Conservation (phyloP, 345 rosid genomes). For the Syzygium aromaticum region DNA sequence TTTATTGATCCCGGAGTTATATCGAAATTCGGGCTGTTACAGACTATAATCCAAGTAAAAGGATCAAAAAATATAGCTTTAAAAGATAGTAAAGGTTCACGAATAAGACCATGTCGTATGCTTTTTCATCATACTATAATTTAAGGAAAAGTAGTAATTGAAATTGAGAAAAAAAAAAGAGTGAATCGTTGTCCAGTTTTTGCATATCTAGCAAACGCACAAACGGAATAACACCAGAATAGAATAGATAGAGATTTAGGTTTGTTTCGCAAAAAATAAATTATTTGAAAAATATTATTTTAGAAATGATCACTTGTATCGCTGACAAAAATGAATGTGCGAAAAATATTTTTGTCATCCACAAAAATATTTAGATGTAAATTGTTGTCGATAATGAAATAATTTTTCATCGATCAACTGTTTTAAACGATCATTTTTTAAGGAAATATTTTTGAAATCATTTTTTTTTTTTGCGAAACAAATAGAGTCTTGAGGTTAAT, state of each 20-base stretch:
- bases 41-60: neutral
- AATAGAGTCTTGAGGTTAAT: neutral
- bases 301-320: neutral
- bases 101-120: neutral
- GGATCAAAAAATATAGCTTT: neutral
- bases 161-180: neutral
- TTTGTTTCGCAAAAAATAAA: neutral
- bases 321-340: too few relatives aligned
- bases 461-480: too few relatives aligned
- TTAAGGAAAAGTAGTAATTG: neutral
- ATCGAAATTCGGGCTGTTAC: too few relatives aligned
- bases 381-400: neutral
- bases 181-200: neutral
- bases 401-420: neutral
- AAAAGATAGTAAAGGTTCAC: neutral
- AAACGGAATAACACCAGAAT: neutral
- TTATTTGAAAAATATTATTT: neutral
- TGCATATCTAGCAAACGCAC: neutral
- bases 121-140: neutral
- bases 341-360: neutral
- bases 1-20: too few relatives aligned
- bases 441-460: too few relatives aligned
- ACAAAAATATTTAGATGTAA: neutral
- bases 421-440: too few relatives aligned
- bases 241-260: neutral